Percentiles rank a stretch among this genome's conserved stretches.
phyloP scores from a whole-genome alignment of 2,329 filamentous ascomycete genomes.

The Chalaropsis ovoidea region DNA sequence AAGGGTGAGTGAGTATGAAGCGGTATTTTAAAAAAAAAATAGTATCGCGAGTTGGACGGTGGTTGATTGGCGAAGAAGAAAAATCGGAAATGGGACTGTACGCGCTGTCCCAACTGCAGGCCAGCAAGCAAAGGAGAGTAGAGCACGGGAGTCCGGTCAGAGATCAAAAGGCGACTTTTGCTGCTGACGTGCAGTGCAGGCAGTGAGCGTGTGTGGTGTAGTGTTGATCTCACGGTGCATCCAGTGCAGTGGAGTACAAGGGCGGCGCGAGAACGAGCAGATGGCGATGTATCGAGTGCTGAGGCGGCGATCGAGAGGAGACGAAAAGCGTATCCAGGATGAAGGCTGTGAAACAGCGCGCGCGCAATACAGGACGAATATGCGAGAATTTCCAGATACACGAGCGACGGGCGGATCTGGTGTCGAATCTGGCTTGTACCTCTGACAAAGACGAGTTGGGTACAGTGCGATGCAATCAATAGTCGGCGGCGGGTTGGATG shows the following conservation, averaged over 20 bases:
- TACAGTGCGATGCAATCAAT: not conserved
- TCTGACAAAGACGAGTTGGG: not conserved
- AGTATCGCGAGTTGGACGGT: no score
- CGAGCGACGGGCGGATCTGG: not conserved
- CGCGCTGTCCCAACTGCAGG: not conserved
- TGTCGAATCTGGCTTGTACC: slow-evolving; percentile 8
- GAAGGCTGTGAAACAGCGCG: not conserved
- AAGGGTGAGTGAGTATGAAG: not conserved
- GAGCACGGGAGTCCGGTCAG: not conserved
- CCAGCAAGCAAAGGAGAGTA: not conserved
- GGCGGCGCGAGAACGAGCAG: not conserved
- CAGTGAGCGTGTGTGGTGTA: no score
- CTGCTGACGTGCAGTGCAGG: not conserved
- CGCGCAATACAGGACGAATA: slow-evolving; percentile 7
- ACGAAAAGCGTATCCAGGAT: not conserved
- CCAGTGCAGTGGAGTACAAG: no score
- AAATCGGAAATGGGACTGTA: not conserved
- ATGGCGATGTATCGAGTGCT: not conserved
- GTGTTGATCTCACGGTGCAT: not conserved
- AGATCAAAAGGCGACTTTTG: not conserved
- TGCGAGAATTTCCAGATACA: slow-evolving; percentile 9
- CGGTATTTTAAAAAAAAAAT: no score
- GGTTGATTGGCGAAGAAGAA: not conserved
- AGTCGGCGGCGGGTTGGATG: not conserved
- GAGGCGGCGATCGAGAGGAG: not conserved